Evolutionary conservation across 2,329 filamentous ascomycete genomes (phyloP), one percentile per base, ranked within the genome.

Genomic region (Aspergillus bombycis): DNA sequence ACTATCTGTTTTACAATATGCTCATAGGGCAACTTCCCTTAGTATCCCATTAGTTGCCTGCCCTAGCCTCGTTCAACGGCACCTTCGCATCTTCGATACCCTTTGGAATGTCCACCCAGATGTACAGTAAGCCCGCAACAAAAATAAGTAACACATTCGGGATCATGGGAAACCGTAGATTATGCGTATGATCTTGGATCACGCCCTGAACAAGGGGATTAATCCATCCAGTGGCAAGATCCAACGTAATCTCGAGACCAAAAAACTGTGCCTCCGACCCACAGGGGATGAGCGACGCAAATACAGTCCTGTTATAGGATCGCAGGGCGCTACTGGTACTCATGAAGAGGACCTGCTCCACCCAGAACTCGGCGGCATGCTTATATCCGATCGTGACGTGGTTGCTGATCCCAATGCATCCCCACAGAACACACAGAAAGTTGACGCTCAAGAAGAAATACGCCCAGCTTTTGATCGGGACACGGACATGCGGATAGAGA

Each of bases 291-390:
- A 65, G 53, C 21, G 63, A 65, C 8, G 57, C 55, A 23, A 64
- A 65, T 0, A 65, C 34, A 7, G 63, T 62, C 8, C 63, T 57
- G 45, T 65, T 65, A 36, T 65, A 65, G 16, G 61, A 48, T 14
- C 63, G 57, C 23, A 65, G 36, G 10, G 63, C 63, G 32, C 63
- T 65, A n/a, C 61, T 61, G 4, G 63, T 64, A 28, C 57, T 54
- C 63, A 65, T 65, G 23, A 65, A 65, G 4, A 65, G 58, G 19
- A 60, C 63, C 57, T 65, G 63, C 19, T 63, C 57, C 19, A 65
- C 61, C 63, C 63, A 65, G 43, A 65, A 65, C 43, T 65, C 63
- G 1, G 62, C 61, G 23, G 56, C 43, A 26, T 65, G 63, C 36
- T 65, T 65, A 53, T 65, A 65, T 26, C 63, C 63, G 32, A 65